These are phyloP conservation scores for Cordyceps tenuipes DNA, from an alignment of 2,329 filamentous ascomycete genomes.

Conservation along the genomic window DNA sequence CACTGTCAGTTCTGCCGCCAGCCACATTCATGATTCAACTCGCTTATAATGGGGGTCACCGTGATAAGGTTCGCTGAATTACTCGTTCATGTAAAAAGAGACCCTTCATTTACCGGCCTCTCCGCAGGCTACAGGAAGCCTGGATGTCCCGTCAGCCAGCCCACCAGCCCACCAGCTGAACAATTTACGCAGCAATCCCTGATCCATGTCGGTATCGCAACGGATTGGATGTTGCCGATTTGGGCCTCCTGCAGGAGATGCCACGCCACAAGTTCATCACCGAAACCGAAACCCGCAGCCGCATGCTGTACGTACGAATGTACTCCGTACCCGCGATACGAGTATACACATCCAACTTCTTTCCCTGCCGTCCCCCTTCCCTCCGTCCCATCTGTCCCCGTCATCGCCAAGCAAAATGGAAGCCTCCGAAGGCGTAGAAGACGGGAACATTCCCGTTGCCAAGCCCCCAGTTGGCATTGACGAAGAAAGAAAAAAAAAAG, in stretches of 20 bases:
- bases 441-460: background rate
- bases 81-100: background rate
- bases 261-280: background rate
- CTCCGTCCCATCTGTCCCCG: background rate
- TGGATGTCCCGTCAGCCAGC: background rate
- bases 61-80: background rate
- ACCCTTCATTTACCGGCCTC: background rate
- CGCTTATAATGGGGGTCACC: background rate
- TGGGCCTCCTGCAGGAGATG: background rate
- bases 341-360: background rate
- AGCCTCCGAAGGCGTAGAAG: background rate
- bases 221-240: background rate
- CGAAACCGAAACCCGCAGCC: too few species aligned
- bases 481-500: background rate
- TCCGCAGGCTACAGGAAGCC: background rate
- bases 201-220: background rate
- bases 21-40: too few species aligned
- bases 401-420: constrained; percentile 5
- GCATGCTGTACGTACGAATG: too few species aligned
- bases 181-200: background rate
- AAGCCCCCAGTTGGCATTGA: background rate
- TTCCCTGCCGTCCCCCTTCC: background rate
- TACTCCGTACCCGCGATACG: background rate
- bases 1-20: too few species aligned
- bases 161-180: constrained; percentile 1